These are phyloP conservation scores for Sanghuangporus weigelae DNA, from an alignment of 1,284 basidiomycete species.

Conservation along the genomic window DNA sequence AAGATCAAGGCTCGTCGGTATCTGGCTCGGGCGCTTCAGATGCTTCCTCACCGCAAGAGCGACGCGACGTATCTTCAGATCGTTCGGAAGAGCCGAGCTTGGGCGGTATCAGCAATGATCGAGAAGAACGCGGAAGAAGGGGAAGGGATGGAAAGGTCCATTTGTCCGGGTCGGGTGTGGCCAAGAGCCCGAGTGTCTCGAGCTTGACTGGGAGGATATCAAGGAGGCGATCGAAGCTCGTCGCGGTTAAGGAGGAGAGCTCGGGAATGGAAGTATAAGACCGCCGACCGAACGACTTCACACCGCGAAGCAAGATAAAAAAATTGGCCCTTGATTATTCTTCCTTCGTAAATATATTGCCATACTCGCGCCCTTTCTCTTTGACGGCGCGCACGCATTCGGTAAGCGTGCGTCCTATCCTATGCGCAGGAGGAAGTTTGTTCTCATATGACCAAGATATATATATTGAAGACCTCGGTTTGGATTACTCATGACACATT, in stretches of 20 bases:
- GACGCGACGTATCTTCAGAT: not conserved
- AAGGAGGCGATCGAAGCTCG: constrained; percentile 6
- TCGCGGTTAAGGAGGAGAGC: constrained; percentile 17
- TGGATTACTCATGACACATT: no score
- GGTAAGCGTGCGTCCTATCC: no score
- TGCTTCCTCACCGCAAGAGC: not conserved
- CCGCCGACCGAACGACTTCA: no score
- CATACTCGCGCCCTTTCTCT: no score
- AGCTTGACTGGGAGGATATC: not conserved
- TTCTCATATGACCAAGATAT: no score
- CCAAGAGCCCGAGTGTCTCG: not conserved
- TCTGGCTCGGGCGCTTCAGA: not conserved
- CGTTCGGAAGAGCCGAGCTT: not conserved
- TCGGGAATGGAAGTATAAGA: constrained; percentile 9
- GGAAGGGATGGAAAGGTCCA: constrained; percentile 1
- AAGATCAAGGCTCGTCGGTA: not conserved
- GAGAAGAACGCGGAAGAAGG: not conserved
- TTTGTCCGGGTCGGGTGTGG: not conserved
- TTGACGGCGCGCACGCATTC: no score
- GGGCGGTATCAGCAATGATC: not conserved
- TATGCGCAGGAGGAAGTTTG: no score
- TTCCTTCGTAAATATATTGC: no score
- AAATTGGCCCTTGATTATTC: no score
- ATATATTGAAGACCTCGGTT: no score
- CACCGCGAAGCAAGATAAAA: no score